These are phyloP conservation scores for Hanseniaspora singularis DNA, from an alignment of 805 yeast genomes.

Conservation along the genomic window DNA sequence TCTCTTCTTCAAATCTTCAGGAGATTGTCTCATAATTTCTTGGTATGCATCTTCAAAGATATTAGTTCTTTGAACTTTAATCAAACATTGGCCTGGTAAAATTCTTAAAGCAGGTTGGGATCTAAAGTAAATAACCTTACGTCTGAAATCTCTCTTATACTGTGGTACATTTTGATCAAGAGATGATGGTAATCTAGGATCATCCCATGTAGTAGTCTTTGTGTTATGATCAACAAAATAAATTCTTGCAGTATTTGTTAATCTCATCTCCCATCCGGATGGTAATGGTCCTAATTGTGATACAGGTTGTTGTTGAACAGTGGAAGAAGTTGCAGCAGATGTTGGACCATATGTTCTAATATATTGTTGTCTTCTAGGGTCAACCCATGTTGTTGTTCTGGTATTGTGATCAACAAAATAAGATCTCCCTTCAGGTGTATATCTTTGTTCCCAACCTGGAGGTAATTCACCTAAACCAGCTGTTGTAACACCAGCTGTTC, in stretches of 20 bases:
- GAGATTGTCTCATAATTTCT: constrained; percentile 97
- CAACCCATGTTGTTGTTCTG: constrained; percentile 99
- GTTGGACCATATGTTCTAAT: constrained; percentile 85
- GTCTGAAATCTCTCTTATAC: constrained; percentile 95
- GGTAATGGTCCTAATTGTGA: constrained; percentile 97
- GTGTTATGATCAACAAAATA: constrained; percentile 98
- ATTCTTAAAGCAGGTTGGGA: constrained; percentile 96
- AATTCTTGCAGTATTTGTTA: constrained; percentile 95
- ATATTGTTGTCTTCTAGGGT: constrained; percentile 97
- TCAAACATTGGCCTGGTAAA: constrained; percentile 96
- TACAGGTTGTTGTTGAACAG: constrained; percentile 95
- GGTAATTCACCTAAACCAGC: constrained; percentile 96
- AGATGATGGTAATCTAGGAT: constrained; percentile 94
- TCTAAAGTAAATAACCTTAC: constrained; percentile 93
- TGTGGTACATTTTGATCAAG: constrained; percentile 98
- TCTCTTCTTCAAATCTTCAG: constrained; percentile 94
- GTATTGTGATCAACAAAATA: constrained; percentile 98
- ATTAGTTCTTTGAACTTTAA: constrained; percentile 92
- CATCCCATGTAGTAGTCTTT: constrained; percentile 99
- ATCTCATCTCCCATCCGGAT: constrained; percentile 99
- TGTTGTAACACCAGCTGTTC: constrained; percentile 63
- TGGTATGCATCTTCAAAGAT: constrained; percentile 96
- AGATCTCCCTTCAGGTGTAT: constrained; percentile 96
- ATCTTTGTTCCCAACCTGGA: constrained; percentile 97
- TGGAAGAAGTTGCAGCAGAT: constrained; percentile 38